Base-by-base conservation (phyloP, 139 green algal species). In the Marvania coccoides region DNA sequence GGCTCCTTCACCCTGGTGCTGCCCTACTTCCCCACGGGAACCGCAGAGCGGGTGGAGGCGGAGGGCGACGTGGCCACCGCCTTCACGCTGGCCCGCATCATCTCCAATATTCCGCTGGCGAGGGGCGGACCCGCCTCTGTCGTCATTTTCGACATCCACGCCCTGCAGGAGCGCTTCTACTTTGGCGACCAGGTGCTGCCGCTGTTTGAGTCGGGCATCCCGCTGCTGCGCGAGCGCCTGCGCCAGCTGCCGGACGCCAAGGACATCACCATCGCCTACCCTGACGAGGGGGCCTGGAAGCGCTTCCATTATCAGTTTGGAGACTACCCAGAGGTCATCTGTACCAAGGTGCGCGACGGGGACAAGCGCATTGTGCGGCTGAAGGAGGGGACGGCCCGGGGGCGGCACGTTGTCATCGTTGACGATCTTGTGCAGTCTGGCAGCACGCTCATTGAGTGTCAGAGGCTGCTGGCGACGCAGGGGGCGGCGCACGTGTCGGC, bases 81-180 rank as follows among this genome's bases (percentile, higher is more conserved):
- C 6, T 90, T 95, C 81, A 99, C 94, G 2, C 80, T 99, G 35
- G 90, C 94, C 0, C 81, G 94, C 45, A 96, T 99, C 34, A 79
- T 99, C 19, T 96, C 87, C 33, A 93, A 95, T 67, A 95, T 98
- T 30, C 94, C 94, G 3, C 79, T 93, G 5, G 95, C 87, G 0
- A 67, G 94, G 2, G 94, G 94, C 6, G 94, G 94, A 9, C 94
- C 94, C 6, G 95, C 90, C 4, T 58, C 33, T 40, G 72, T 97
- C 1, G 91, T 99, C 42, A 96, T 98, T 63, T 99, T 97, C 59
- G 93, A 99, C 83, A 98, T 99, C 40, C 94, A 99, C 71, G 93
- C 94, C 0, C 78, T 99, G 19, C 85, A 97, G 87, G 94, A 99
- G 73, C 83, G 94, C 35, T 99, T 99, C 63, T 99, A 99, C 72